Percentiles rank a stretch among this genome's conserved stretches.
phyloP scores from a whole-genome alignment of 2,329 filamentous ascomycete species.

The Cladophialophora immunda region DNA sequence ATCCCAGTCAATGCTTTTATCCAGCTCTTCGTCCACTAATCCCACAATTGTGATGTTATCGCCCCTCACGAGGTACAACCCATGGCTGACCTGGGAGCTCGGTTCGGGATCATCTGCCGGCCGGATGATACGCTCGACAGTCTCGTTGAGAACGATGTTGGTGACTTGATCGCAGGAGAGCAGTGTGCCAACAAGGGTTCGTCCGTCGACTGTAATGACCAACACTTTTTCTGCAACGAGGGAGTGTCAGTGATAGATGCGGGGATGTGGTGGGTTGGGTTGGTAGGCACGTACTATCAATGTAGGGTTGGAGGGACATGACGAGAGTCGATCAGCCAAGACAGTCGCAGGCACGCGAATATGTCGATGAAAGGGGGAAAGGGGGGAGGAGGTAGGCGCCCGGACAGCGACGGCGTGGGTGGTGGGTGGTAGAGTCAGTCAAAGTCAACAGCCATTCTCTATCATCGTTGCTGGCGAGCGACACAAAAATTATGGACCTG shows the following conservation, averaged over 20 bases:
- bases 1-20: constrained; percentile 90
- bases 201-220: constrained; percentile 90
- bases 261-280: not conserved
- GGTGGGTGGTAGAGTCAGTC: not conserved
- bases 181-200: constrained; percentile 83
- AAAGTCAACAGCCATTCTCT: not conserved
- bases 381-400: not conserved
- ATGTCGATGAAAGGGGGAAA: not conserved
- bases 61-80: constrained; percentile 89
- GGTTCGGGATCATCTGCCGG: constrained; percentile 82
- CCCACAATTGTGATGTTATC: constrained; percentile 94
- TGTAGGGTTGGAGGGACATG: constrained; percentile 64
- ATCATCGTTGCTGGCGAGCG: not conserved
- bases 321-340: constrained; percentile 25
- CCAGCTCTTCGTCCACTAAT: constrained; percentile 86
- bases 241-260: constrained; percentile 37
- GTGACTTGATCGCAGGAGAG: constrained; percentile 89
- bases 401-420: not conserved
- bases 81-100: constrained; percentile 81
- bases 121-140: constrained; percentile 89
- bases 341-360: constrained; percentile 2
- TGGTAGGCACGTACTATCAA: constrained; percentile 48
- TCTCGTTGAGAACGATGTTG: constrained; percentile 85
- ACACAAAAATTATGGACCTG: constrained; percentile 1
- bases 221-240: constrained; percentile 80